Evolutionary conservation across 1,284 basidiomycete genomes (phyloP).

Genomic region (Chondrostereum purpureum): DNA sequence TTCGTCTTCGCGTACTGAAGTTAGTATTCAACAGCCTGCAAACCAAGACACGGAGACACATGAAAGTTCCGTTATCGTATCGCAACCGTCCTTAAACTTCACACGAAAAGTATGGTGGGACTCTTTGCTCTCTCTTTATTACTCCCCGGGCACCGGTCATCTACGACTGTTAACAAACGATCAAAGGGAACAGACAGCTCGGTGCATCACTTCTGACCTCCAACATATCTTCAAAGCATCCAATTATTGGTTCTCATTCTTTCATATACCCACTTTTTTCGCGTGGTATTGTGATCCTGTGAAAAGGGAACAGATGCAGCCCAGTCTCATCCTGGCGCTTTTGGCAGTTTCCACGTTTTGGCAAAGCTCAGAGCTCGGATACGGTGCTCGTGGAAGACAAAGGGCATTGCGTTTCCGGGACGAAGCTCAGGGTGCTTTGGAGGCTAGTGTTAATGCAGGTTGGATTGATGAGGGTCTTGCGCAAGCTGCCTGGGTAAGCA

Average conservation of each 20-base stretch:
- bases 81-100: slow-evolving; percentile 57
- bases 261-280: slow-evolving; percentile 65
- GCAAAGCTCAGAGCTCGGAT: slow-evolving; percentile 58
- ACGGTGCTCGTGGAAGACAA: slow-evolving; percentile 40
- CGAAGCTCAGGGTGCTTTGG: slow-evolving; percentile 62
- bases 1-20: too few species aligned
- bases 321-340: slow-evolving; percentile 56
- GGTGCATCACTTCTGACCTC: slow-evolving; percentile 49
- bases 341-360: slow-evolving; percentile 62
- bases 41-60: slow-evolving; percentile 16
- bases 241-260: slow-evolving; percentile 66
- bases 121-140: slow-evolving; percentile 52
- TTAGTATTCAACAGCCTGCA: slow-evolving; percentile 18
- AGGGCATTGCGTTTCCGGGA: slow-evolving; percentile 55
- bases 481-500: slow-evolving; percentile 64
- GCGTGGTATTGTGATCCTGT: slow-evolving; percentile 46
- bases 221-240: slow-evolving; percentile 58
- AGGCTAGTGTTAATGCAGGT: slow-evolving; percentile 60
- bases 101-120: slow-evolving; percentile 76
- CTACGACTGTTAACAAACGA: slow-evolving; percentile 28
- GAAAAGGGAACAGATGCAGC: slow-evolving; percentile 55
- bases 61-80: too few species aligned
- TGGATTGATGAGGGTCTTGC: slow-evolving; percentile 68
- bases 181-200: slow-evolving; percentile 38
- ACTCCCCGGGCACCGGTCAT: slow-evolving; percentile 27